Base-by-base conservation (phyloP, 306 rosid species). In the Fragaria vesca region DNA sequence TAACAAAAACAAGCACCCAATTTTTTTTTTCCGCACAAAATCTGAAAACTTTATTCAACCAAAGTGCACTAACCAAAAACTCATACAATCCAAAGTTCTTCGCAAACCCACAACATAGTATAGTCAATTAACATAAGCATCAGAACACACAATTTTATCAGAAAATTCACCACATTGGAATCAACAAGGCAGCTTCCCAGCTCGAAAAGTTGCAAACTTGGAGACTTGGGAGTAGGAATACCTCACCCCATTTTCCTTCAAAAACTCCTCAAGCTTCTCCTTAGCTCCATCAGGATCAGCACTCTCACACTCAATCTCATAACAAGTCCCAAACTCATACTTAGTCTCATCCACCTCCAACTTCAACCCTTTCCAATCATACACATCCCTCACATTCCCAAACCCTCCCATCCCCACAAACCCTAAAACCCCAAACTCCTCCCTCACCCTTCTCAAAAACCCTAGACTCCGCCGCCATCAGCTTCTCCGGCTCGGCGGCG, bases 301-400 rank as follows among this genome's bases (percentile, higher is more conserved):
- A 78, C 87, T 92, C 88, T 95, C 97, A 75, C 97, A 95, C 76
- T 95, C 99, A 28, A 93, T 93, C 89, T 95, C 99, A 47, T 84
- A 91, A 83, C 79, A 67, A 63, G 85, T 91, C 15, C 97, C 97
- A 79, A 88, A 95, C 65, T 72, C 88, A 79, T 87, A 95, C 70
- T 66, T 58, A 1, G 97, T 91, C 82, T 95, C 93, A 76, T 95
- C 99, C 76, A 95, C 88, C 81, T 95, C 99, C 90, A 95, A 84
- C 79, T 88, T 89, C 88, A 95, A 83, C 16, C 93, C 97, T 68
- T 93, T 85, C 97, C 97, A 95, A 40, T 91, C 93, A 78, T 87
- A 93, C 47, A 95, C 96, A 42, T 47, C 87, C 85, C 99, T 91
- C 89, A 93, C 85, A 66, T 93, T 95, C 80, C 76, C 26, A 74